These are phyloP conservation scores for Xylariaceae sp. DNA, from an alignment of 2,329 filamentous ascomycete species.

Conservation along the genomic window DNA sequence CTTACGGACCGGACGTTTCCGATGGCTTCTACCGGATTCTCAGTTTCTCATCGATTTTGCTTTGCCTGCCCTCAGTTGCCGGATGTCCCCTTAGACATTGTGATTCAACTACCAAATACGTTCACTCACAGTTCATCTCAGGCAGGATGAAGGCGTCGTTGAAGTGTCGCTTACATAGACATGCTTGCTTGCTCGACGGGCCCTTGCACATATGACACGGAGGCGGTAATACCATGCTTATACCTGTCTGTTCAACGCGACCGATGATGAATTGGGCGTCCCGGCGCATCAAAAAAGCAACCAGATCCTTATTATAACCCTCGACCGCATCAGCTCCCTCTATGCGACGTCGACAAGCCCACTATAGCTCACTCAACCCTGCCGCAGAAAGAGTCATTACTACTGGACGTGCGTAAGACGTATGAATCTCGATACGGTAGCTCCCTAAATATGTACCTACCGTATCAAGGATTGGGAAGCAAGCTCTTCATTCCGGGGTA, in stretches of 20 bases:
- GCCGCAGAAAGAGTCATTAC: too few species aligned
- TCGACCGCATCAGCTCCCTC: too few species aligned
- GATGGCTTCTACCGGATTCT: neutral
- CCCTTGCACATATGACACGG: neutral
- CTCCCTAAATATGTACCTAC: neutral
- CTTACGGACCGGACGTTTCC: neutral
- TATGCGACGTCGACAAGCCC: too few species aligned
- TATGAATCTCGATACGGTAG: too few species aligned
- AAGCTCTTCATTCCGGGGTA: neutral
- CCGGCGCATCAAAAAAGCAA: too few species aligned
- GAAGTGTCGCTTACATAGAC: neutral
- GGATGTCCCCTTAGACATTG: neutral
- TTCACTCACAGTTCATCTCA: neutral
- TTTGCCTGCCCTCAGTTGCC: neutral
- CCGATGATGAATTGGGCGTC: too few species aligned
- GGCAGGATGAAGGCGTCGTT: neutral
- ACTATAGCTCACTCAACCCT: too few species aligned
- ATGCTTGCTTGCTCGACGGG: neutral
- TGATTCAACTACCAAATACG: neutral
- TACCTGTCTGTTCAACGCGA: too few species aligned
- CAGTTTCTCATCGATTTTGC: too few species aligned
- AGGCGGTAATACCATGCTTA: neutral
- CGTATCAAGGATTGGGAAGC: too few species aligned
- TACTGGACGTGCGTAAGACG: too few species aligned
- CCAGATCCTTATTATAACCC: too few species aligned